Base-by-base conservation (phyloP, 202 grass and related monocot species). In the Setaria viridis region DNA sequence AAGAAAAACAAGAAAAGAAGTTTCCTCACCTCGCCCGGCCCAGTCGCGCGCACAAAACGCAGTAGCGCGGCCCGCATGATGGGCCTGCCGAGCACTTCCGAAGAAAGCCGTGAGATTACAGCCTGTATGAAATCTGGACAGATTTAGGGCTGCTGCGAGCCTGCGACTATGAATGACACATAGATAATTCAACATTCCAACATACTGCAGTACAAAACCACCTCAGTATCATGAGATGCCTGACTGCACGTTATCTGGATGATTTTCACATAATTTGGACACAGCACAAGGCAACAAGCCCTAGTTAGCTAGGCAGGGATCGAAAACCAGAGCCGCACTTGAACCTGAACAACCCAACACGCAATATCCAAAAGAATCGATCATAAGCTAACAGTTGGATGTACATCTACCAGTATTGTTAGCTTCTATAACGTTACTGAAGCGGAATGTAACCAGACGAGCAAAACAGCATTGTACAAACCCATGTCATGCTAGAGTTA, bases 361-460 rank as follows among this genome's bases (percentile, higher is more conserved):
- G 30, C 14, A 54, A 19, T 49, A 30, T 12, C 8, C 0, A 17
- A 2, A 46, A 80, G 17, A 30, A 74, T 56, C 47, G 14, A 68
- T 49, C 45, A 39, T 76, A 13, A 80, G 70, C 43, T 68, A 50
- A 54, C 59, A 80, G 47, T 53, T 50, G 20, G 32, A 39, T 67
- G 50, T 74, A 65, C 45, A 80, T 72, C 84, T 69, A 62, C 59
- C 25, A 58, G 30, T 83, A 78, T 72, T 34, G 80, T 57, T 19
- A 80, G 9, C 63, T 47, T 58, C 33, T 47, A 20, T 32, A 72
- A 73, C 17, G 19, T n/a, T 63, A 56, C 62, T 16, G 50, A 80
- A 80, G 51, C 60, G 55, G 50, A 32, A 30, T 65, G 17, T 46
- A 58, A 65, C 67, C 32, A 80, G 42, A 35, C 0, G 32, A 25